Conservation (phyloP, 176 grass and related monocot species). For the Chloris gayana region DNA sequence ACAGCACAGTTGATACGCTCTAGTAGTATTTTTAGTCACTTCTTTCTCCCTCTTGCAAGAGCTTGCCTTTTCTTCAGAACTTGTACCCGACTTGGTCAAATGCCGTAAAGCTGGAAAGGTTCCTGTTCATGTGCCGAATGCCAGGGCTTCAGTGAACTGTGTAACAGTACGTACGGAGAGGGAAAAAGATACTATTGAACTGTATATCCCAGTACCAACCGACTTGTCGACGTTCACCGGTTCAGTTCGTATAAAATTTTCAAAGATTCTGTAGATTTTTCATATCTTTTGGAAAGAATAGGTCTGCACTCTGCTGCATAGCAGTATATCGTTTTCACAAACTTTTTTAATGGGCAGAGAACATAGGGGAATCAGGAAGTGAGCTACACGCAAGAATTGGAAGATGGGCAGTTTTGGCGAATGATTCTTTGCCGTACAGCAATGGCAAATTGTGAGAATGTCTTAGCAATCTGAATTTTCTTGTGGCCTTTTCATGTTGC, state of each 20-base stretch:
- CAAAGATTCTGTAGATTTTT: conserved; percentile 45
- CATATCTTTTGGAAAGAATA: conserved; percentile 41
- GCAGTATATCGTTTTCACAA: not conserved
- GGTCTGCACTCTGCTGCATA: not conserved
- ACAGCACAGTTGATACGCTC: conserved; percentile 3
- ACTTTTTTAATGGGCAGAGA: not conserved
- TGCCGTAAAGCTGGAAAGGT: conserved; percentile 11
- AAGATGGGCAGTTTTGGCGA: not conserved
- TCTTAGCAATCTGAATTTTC: not conserved
- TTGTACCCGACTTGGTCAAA: conserved; percentile 31
- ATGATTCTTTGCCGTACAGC: conserved; percentile 23
- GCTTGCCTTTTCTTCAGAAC: conserved; percentile 6
- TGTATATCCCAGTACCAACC: not conserved
- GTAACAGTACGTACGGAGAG: conserved; percentile 33
- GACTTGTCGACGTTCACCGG: conserved; percentile 14
- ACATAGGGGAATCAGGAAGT: conserved; percentile 20
- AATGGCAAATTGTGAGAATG: conserved; percentile 20
- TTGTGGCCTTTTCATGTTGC: conserved; percentile 19
- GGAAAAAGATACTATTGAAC: not conserved
- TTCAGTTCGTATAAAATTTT: conserved; percentile 2
- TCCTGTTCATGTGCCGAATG: conserved; percentile 38
- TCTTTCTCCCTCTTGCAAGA: not conserved
- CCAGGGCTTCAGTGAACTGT: conserved; percentile 40
- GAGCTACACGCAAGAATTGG: conserved; percentile 35
- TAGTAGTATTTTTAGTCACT: not conserved